Base-by-base conservation (phyloP, 2,329 filamentous ascomycete species). In the Fusarium xyrophilum region DNA sequence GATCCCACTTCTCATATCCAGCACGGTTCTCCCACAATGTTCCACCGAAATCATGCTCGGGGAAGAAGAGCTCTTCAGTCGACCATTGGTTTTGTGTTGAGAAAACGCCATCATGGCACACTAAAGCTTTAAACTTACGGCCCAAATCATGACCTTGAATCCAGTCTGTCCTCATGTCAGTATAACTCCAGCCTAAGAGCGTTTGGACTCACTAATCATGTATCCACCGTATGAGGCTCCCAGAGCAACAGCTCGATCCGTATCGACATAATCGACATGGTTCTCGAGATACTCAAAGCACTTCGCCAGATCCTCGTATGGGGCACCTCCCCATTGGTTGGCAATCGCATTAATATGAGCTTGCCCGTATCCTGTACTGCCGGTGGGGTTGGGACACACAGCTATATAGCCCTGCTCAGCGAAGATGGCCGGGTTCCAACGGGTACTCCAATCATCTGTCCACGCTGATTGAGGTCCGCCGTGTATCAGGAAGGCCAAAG, bases 361-460 rank as follows among this genome's bases (percentile, higher is more conserved):
- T 80, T 95, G 91, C 8, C 93, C 93, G 73, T 93, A 97, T 6
- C 92, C 91, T 8, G 92, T 93, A 73, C 88, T 92, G 21, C 93
- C 93, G 0, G 92, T 96, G 12, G 92, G 92, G 76, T 97, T 97
- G 13, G 93, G 92, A 51, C 88, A 85, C 47, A 97, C 88, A 25
- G 91, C 92, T 6, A 97, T 86, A 75, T 96, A 97, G 46, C 93
- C 93, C 79, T 95, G 92, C 77, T 96, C 93, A 6, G 93, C 93
- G 75, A 93, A 96, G 13, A 95, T 85, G 63, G 91, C 92, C 3
- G 91, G 90, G 76, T 96, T 96, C 93, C 93, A 97, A 21, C 93
- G 84, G 5, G 90, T 93, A 76, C 86, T 91, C 92, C 93, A 96
- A 30, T 85, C 82, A 73, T 96, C 90, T 33, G 78, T 81, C 90